phyloP scores from a whole-genome alignment of 2,329 filamentous ascomycete species.

The Verruconis gallopava region DNA sequence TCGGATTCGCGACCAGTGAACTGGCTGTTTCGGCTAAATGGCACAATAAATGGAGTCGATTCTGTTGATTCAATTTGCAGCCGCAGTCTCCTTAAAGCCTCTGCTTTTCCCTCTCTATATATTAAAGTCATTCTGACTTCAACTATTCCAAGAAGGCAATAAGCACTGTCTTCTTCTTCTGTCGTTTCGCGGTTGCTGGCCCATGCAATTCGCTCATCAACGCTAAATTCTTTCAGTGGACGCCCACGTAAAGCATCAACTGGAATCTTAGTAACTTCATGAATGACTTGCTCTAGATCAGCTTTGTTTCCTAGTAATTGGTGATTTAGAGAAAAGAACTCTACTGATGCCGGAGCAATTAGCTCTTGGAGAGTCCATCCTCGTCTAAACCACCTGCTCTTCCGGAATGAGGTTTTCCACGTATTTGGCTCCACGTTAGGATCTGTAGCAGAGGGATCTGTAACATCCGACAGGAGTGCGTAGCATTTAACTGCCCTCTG shows the following conservation, averaged over 20 bases:
- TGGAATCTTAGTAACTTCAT: constrained; percentile 12
- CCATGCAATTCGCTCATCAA: constrained; percentile 6
- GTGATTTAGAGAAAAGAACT: constrained; percentile 17
- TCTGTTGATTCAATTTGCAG: constrained; percentile 7
- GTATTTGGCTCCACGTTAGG: too few relatives aligned
- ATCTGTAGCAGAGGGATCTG: not conserved
- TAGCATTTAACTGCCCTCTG: constrained; percentile 9
- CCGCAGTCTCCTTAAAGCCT: constrained; percentile 1
- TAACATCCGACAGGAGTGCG: constrained; percentile 10
- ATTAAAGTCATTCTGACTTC: constrained; percentile 6
- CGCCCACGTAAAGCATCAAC: constrained; percentile 9
- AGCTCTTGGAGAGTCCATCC: too few relatives aligned
- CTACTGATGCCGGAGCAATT: constrained; percentile 14
- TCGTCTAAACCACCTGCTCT: too few relatives aligned
- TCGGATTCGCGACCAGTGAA: too few relatives aligned
- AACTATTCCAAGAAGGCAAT: constrained; percentile 3
- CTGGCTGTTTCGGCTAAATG: too few relatives aligned
- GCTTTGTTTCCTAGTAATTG: constrained; percentile 8
- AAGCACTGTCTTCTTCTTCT: constrained; percentile 3
- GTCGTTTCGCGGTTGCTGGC: constrained; percentile 3
- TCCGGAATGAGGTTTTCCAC: too few relatives aligned
- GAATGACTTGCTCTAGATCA: constrained; percentile 9
- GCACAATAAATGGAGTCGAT: too few relatives aligned
- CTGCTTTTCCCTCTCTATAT: constrained; percentile 2
- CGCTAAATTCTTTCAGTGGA: constrained; percentile 4